Conservation (phyloP, 805 yeast genomes). For the Candida oleophila region DNA sequence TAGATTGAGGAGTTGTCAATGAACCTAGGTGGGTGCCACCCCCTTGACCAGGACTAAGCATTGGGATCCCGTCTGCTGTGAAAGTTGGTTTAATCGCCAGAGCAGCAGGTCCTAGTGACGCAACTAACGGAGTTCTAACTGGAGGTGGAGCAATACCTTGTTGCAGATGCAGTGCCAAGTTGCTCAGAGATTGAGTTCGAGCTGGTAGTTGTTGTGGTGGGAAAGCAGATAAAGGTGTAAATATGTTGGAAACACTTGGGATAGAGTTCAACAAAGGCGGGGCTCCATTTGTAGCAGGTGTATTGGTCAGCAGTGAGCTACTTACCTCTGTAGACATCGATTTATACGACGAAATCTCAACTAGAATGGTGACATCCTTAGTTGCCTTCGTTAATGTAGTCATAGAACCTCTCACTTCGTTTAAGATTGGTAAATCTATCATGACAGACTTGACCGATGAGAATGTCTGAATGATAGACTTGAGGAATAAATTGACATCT, state of each 20-base stretch:
- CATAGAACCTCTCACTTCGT: conserved; percentile 76
- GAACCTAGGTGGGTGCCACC: conserved; percentile 8
- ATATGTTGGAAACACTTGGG: conserved; percentile 33
- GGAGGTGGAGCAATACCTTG: conserved; percentile 12
- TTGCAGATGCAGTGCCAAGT: conserved; percentile 9
- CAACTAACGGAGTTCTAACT: conserved; percentile 25
- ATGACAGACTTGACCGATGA: conserved; percentile 82
- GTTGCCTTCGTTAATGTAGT: conserved; percentile 84
- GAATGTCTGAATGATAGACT: conserved; percentile 78
- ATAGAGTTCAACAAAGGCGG: conserved; percentile 28
- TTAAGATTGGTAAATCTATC: conserved; percentile 75
- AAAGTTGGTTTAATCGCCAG: conserved; percentile 20
- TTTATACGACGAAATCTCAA: conserved; percentile 52
- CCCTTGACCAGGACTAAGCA: conserved; percentile 17
- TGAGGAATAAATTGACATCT: conserved; percentile 76
- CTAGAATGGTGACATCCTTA: conserved; percentile 84
- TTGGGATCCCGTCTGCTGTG: conserved; percentile 8
- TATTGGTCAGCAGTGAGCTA: conserved; percentile 4
- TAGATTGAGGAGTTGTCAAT: conserved; percentile 23
- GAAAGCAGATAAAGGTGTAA: conserved; percentile 28
- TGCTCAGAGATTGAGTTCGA: conserved; percentile 14
- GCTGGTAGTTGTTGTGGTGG: conserved; percentile 13
- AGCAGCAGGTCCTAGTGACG: conserved; percentile 27
- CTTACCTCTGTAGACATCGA: conserved; percentile 23
- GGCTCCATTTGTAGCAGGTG: conserved; percentile 5